Evolutionary conservation across 805 yeast species (phyloP).

Genomic region (Barnettozyma sucrosica): DNA sequence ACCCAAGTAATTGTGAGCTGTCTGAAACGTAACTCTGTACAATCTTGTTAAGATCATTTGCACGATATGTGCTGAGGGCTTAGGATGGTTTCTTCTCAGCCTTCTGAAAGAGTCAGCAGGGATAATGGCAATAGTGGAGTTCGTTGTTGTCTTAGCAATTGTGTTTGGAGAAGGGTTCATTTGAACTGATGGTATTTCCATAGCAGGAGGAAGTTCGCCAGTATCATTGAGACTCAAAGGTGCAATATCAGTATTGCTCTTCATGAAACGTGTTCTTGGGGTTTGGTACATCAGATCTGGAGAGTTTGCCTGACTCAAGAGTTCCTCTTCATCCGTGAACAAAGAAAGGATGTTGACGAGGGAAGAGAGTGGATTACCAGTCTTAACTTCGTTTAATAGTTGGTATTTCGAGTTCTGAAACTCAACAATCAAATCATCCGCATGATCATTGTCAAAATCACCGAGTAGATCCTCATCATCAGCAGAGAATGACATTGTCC

Average conservation of each 20-base stretch:
- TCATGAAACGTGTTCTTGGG: background rate
- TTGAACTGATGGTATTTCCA: background rate
- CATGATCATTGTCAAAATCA: constrained; percentile 19
- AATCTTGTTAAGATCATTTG: constrained; percentile 86
- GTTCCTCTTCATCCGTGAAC: constrained; percentile 43
- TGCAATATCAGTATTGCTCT: constrained; percentile 13
- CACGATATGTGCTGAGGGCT: constrained; percentile 88
- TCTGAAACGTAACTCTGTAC: constrained; percentile 85
- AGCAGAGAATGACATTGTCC: constrained; percentile 4
- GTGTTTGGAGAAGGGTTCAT: constrained; percentile 26
- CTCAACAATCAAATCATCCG: constrained; percentile 26
- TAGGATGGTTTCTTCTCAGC: constrained; percentile 70
- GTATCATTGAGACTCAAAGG: constrained; percentile 17
- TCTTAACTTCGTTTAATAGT: constrained; percentile 69
- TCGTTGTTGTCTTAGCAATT: constrained; percentile 68
- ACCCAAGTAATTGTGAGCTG: constrained; percentile 83
- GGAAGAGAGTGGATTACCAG: constrained; percentile 83
- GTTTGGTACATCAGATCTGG: constrained; percentile 5
- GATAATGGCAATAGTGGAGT: constrained; percentile 85
- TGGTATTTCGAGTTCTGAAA: constrained; percentile 63
- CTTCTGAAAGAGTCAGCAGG: constrained; percentile 79
- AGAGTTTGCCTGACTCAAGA: constrained; percentile 3
- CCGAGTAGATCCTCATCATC: constrained; percentile 21
- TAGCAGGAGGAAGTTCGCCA: background rate
- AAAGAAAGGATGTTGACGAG: constrained; percentile 73